Percentiles rank a stretch among this genome's conserved stretches.
These are phyloP conservation scores for Colletotrichum musae DNA, from an alignment of 2,329 filamentous ascomycete genomes.

Conservation along the genomic window DNA sequence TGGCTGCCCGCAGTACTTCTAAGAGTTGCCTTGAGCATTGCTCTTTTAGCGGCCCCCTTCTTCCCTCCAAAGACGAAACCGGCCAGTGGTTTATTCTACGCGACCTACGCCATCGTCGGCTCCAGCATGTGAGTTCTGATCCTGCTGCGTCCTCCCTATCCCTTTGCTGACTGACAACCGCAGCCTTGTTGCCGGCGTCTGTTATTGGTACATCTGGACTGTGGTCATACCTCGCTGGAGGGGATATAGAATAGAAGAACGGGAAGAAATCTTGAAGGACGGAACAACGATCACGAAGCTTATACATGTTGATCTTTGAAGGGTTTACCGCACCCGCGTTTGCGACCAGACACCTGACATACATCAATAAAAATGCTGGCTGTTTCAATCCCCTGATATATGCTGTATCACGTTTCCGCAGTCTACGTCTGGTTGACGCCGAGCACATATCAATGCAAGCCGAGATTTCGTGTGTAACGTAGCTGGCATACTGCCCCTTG, in stretches of 20 bases:
- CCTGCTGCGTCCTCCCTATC: background rate
- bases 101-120: conserved; percentile 68
- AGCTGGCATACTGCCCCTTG: too few species aligned
- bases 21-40: conserved; percentile 66
- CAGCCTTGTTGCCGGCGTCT: conserved; percentile 70
- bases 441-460: too few species aligned
- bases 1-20: conserved; percentile 73
- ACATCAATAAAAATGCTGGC: too few species aligned
- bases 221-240: conserved; percentile 70
- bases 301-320: conserved; percentile 47
- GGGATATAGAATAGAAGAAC: conserved; percentile 75
- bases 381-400: too few species aligned
- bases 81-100: conserved; percentile 64
- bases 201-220: conserved; percentile 81
- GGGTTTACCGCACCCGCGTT: background rate
- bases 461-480: too few species aligned
- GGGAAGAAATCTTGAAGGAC: conserved; percentile 71
- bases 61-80: conserved; percentile 68
- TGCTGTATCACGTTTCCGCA: too few species aligned
- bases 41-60: conserved; percentile 73
- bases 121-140: conserved; percentile 64
- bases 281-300: conserved; percentile 77
- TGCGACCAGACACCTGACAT: too few species aligned
- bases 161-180: background rate
- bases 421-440: too few species aligned